These are phyloP conservation scores for Laetiporus sulphureus DNA, from an alignment of 1,284 basidiomycete species.

Conservation along the genomic window DNA sequence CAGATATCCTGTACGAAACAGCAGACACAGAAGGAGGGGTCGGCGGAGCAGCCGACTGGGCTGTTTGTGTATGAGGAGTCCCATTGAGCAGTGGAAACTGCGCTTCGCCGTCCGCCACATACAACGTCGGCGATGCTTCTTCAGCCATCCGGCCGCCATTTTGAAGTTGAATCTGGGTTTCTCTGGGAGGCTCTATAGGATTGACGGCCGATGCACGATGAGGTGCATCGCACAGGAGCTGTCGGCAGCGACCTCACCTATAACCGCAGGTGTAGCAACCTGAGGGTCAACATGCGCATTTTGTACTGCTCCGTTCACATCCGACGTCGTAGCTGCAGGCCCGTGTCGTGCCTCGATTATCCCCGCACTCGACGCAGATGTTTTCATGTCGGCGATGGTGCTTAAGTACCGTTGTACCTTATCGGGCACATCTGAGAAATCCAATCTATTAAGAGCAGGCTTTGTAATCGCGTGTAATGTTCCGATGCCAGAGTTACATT, in stretches of 20 bases:
- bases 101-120: constrained; percentile 41
- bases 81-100: constrained; percentile 20
- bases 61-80: constrained; percentile 28
- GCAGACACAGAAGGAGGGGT: constrained; percentile 21
- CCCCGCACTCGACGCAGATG: constrained; percentile 50
- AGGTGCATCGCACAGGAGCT: constrained; percentile 15
- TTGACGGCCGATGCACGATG: constrained; percentile 32
- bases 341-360: constrained; percentile 56
- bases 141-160: constrained; percentile 49
- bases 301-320: constrained; percentile 30
- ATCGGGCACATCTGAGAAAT: too few species aligned
- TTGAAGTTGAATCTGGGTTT: constrained; percentile 38
- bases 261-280: constrained; percentile 37
- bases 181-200: constrained; percentile 36
- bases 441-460: too few species aligned
- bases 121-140: constrained; percentile 23
- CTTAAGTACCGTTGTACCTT: too few species aligned
- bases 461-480: too few species aligned
- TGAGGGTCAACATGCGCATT: constrained; percentile 41
- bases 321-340: constrained; percentile 39
- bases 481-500: too few species aligned
- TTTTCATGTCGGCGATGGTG: constrained; percentile 44
- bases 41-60: constrained; percentile 31
- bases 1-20: constrained; percentile 27
- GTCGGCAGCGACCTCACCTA: constrained; percentile 32